A percentile compares a stretch with the other conserved stretches of the same genome.
These are phyloP conservation scores for Emergomyces africanus DNA, from an alignment of 2,329 filamentous ascomycete genomes.

Conservation along the genomic window DNA sequence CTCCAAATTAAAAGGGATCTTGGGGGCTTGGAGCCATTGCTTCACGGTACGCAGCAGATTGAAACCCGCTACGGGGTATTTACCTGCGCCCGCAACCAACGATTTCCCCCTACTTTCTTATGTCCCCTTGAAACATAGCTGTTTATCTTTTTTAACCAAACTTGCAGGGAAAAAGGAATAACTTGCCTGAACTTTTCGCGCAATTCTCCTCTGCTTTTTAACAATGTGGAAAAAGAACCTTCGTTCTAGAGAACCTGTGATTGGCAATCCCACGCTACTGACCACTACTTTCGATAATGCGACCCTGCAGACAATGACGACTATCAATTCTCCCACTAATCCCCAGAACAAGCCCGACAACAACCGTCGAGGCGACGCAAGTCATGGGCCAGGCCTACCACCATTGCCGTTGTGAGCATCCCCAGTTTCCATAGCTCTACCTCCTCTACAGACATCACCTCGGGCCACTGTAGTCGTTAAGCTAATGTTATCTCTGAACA, in stretches of 20 bases:
- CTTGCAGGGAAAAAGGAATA: background rate
- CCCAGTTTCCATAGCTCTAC: background rate
- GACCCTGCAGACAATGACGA: slow-evolving; percentile 27
- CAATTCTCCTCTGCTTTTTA: background rate
- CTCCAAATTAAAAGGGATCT: slow-evolving; percentile 2
- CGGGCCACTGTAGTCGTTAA: background rate
- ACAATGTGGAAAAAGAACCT: slow-evolving; percentile 45
- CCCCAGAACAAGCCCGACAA: background rate
- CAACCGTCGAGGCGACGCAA: slow-evolving; percentile 2
- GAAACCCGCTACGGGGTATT: background rate
- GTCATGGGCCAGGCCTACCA: slow-evolving; percentile 22
- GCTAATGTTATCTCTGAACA: slow-evolving; percentile 4
- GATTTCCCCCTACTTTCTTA: background rate
- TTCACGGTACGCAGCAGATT: background rate
- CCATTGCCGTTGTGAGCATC: slow-evolving; percentile 26
- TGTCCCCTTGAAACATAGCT: background rate
- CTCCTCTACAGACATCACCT: background rate
- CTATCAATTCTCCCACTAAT: slow-evolving; percentile 18
- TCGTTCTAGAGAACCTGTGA: slow-evolving; percentile 31
- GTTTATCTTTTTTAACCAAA: slow-evolving; percentile 4
- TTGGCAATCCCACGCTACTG: slow-evolving; percentile 34
- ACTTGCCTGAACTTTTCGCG: background rate
- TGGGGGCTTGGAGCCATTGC: background rate
- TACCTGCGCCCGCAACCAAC: background rate
- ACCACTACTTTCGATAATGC: slow-evolving; percentile 35